phyloP scores from a whole-genome alignment of 1,139 yeast genomes.

The Protomyces pachydermus region DNA sequence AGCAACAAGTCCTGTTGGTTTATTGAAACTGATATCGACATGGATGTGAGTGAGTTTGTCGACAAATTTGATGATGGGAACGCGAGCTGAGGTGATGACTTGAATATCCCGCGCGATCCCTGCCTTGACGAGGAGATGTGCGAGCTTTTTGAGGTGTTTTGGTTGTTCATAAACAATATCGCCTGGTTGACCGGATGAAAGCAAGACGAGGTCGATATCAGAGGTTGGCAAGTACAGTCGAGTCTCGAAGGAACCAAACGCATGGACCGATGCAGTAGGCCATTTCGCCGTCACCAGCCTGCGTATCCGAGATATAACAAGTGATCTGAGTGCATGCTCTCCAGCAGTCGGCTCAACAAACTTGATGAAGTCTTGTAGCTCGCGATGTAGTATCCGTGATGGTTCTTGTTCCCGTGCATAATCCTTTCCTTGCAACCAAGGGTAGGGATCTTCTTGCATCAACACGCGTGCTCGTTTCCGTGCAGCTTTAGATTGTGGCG shows the following conservation, averaged over 20 bases:
- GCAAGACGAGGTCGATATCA: constrained; percentile 90
- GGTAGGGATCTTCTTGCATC: constrained; percentile 29
- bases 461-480: constrained; percentile 35
- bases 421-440: constrained; percentile 29
- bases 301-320: constrained; percentile 59
- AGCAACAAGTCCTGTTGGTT: constrained; percentile 78
- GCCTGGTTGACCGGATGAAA: constrained; percentile 49
- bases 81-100: constrained; percentile 87
- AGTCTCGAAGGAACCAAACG: constrained; percentile 94
- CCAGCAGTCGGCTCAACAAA: constrained; percentile 80
- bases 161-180: constrained; percentile 55
- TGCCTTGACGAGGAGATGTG: constrained; percentile 60
- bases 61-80: constrained; percentile 89
- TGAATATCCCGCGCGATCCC: constrained; percentile 69
- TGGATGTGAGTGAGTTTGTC: constrained; percentile 69
- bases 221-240: constrained; percentile 92
- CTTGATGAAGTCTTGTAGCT: constrained; percentile 77
- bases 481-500: not conserved
- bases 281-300: constrained; percentile 57
- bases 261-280: constrained; percentile 77
- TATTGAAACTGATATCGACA: constrained; percentile 87
- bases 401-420: constrained; percentile 33
- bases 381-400: constrained; percentile 61
- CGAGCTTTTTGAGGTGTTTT: constrained; percentile 64
- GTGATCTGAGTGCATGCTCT: constrained; percentile 68